phyloP scores from a whole-genome alignment of 1,284 basidiomycete genomes.

The Puccinia coronata region DNA sequence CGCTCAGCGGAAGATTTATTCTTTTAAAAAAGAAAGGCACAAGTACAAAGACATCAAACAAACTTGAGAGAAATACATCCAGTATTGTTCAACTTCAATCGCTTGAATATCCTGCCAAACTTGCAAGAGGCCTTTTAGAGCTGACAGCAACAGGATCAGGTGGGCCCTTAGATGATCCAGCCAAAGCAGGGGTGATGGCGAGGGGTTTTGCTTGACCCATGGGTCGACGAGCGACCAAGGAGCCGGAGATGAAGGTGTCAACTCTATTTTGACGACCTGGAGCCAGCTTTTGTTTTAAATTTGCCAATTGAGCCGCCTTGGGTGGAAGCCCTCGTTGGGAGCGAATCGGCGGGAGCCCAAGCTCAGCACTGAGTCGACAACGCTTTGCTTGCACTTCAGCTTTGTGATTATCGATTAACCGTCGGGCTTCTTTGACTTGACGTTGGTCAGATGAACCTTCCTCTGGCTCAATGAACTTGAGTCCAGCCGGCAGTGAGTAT shows the following conservation, averaged over 20 bases:
- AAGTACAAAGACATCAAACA: too few species aligned
- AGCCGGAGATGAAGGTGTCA: slow-evolving; percentile 12
- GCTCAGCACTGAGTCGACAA: slow-evolving; percentile 25
- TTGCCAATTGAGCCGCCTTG: slow-evolving; percentile 20
- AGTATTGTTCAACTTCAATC: slow-evolving; percentile 32
- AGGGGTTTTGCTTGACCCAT: slow-evolving; percentile 1
- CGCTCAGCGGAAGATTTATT: neutral
- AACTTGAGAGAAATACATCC: too few species aligned
- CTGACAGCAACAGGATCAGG: neutral
- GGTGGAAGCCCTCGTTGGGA: neutral
- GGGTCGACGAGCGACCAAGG: slow-evolving; percentile 13
- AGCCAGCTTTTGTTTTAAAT: slow-evolving; percentile 26
- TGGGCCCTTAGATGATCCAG: slow-evolving; percentile 3
- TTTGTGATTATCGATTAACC: slow-evolving; percentile 4
- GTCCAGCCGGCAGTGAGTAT: slow-evolving; percentile 34
- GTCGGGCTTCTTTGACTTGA: slow-evolving; percentile 4
- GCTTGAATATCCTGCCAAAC: slow-evolving; percentile 25
- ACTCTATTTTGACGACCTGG: slow-evolving; percentile 2
- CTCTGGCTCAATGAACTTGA: slow-evolving; percentile 33
- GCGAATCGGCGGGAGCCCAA: slow-evolving; percentile 4
- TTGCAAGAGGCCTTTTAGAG: slow-evolving; percentile 17
- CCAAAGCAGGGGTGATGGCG: too few species aligned
- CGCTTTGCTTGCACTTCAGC: slow-evolving; percentile 16
- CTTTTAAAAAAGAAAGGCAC: too few species aligned
- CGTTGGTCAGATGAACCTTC: slow-evolving; percentile 10